These are phyloP conservation scores for Yamadazyma diddensiae DNA, from an alignment of 1,139 yeast genomes.

Conservation along the genomic window DNA sequence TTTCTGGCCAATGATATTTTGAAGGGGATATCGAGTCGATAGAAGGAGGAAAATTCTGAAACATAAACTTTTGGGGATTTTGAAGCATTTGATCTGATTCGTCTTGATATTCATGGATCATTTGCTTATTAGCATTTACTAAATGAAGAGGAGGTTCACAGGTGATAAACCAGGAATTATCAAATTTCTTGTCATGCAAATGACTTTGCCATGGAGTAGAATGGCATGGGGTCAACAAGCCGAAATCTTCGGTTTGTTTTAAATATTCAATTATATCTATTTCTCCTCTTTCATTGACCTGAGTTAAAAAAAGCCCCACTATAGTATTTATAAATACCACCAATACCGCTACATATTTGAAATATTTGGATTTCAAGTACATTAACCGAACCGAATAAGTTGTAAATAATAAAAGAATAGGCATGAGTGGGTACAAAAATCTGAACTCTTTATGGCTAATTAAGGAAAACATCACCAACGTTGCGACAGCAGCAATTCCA, in stretches of 20 bases:
- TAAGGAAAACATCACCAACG: slow-evolving; percentile 55
- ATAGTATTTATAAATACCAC: slow-evolving; percentile 38
- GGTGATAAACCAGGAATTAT: slow-evolving; percentile 66
- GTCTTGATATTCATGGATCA: slow-evolving; percentile 58
- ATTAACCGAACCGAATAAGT: slow-evolving; percentile 12
- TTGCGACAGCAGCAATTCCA: slow-evolving; percentile 31
- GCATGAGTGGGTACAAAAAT: slow-evolving; percentile 84
- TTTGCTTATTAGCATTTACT: slow-evolving; percentile 15
- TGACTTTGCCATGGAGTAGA: slow-evolving; percentile 95
- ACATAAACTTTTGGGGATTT: slow-evolving; percentile 55
- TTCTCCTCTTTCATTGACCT: slow-evolving; percentile 81
- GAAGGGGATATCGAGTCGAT: slow-evolving; percentile 8
- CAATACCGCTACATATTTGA: slow-evolving; percentile 8
- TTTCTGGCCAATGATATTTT: slow-evolving; percentile 64
- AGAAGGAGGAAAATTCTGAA: slow-evolving; percentile 14
- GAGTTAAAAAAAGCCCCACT: slow-evolving; percentile 53
- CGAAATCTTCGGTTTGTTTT: slow-evolving; percentile 44
- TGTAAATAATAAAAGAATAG: slow-evolving; percentile 48
- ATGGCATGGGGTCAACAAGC: slow-evolving; percentile 92
- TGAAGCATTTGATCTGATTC: slow-evolving; percentile 84
- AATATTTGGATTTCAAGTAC: slow-evolving; percentile 3
- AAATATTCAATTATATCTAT: slow-evolving; percentile 61
- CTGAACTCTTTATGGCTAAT: slow-evolving; percentile 88
- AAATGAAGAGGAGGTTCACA: slow-evolving; percentile 86
- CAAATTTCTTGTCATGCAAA: slow-evolving; percentile 56